Conservation (phyloP, 371 early-diverging fungal genomes). For the Mucor racemosus region DNA sequence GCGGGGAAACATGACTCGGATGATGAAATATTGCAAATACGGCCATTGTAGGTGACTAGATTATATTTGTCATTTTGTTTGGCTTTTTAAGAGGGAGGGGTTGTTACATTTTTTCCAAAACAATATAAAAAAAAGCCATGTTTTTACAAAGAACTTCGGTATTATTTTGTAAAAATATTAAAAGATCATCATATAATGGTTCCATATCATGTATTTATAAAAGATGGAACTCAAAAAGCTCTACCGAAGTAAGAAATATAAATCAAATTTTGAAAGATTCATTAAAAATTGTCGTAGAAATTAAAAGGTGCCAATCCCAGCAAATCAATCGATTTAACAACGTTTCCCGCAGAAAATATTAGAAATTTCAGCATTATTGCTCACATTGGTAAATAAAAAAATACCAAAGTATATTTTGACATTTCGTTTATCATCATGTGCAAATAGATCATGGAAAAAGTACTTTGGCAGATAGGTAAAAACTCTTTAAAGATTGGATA, state of each 20-base stretch:
- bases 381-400: constrained; percentile 76
- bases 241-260: constrained; percentile 30
- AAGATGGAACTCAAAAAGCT: constrained; percentile 38
- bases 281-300: constrained; percentile 31
- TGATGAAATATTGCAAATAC: neutral
- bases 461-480: constrained; percentile 88
- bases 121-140: neutral
- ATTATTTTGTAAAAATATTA: neutral
- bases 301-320: constrained; percentile 49
- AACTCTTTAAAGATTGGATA: neutral
- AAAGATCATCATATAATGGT: neutral
- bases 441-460: constrained; percentile 88
- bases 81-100: constrained; percentile 2
- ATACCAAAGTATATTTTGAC: neutral
- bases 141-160: constrained; percentile 2
- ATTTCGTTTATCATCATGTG: neutral
- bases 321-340: constrained; percentile 52
- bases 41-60: neutral
- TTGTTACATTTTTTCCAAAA: constrained; percentile 1
- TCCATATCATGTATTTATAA: neutral
- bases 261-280: neutral
- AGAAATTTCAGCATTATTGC: constrained; percentile 98
- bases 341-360: constrained; percentile 80
- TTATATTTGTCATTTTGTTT: neutral
- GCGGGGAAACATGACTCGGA: neutral